Conservation (phyloP, 2,329 filamentous ascomycete genomes). For the Helotiales sp. region DNA sequence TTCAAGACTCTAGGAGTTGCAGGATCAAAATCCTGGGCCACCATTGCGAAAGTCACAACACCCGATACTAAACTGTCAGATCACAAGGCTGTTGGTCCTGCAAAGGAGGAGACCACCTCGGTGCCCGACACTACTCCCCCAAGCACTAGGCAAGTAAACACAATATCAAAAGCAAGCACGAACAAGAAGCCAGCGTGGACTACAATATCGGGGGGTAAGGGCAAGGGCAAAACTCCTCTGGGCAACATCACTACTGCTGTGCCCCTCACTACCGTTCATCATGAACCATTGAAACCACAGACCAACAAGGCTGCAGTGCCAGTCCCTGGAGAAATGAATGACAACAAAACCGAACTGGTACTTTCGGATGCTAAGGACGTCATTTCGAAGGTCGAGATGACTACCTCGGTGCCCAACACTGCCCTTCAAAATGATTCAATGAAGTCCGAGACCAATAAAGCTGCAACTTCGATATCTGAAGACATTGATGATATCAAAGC, state of each 20-base stretch:
- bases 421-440: neutral
- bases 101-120: neutral
- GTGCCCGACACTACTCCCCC: neutral
- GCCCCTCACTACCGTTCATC: neutral
- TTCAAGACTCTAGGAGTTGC: too few species aligned
- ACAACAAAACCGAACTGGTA: neutral
- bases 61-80: neutral
- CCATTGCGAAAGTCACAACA: neutral
- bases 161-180: neutral
- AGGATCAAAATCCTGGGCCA: too few species aligned
- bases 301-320: neutral
- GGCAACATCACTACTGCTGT: neutral
- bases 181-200: neutral
- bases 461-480: neutral
- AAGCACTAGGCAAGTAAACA: too few species aligned
- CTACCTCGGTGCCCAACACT: neutral
- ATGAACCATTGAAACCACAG: neutral
- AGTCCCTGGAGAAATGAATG: neutral
- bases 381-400: neutral
- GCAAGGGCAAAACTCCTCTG: neutral
- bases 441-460: neutral
- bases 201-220: neutral
- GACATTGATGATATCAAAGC: neutral
- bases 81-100: neutral
- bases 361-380: neutral